Conservation (phyloP, 495 filamentous ascomycete species). For the Darksidea phi region DNA sequence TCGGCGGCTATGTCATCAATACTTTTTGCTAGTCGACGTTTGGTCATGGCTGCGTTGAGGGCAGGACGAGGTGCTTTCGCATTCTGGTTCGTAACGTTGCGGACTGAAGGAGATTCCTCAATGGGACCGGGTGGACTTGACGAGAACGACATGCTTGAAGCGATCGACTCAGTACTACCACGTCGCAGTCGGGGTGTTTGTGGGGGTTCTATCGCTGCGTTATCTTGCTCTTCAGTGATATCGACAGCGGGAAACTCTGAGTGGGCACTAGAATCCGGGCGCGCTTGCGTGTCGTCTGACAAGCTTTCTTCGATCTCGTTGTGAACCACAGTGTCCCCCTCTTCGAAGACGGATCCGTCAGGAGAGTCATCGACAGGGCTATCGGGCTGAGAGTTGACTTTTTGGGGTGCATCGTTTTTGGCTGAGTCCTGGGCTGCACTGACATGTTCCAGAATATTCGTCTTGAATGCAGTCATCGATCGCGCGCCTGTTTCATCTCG, state of each 20-base stretch:
- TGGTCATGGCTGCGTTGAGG: constrained; percentile 41
- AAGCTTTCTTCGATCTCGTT: constrained; percentile 16
- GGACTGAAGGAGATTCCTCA: constrained; percentile 34
- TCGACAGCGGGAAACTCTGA: background rate
- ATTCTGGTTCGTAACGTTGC: constrained; percentile 22
- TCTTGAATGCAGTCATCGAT: constrained; percentile 5
- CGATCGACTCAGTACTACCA: constrained; percentile 22
- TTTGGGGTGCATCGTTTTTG: background rate
- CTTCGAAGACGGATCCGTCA: constrained; percentile 25
- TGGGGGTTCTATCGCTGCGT: background rate
- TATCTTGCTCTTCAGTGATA: background rate
- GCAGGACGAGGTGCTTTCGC: constrained; percentile 29
- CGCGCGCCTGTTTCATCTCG: background rate
- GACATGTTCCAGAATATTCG: background rate
- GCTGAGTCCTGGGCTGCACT: background rate
- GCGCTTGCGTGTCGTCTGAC: background rate
- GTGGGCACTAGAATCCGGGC: background rate
- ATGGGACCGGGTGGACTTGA: constrained; percentile 26
- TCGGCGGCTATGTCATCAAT: constrained; percentile 7
- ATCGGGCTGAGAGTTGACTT: background rate
- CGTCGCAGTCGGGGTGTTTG: constrained; percentile 27
- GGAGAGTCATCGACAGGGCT: background rate
- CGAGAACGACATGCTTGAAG: constrained; percentile 21
- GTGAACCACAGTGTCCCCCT: constrained; percentile 26
- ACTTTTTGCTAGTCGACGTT: constrained; percentile 31